These are phyloP conservation scores for Rhizopogon sp. DNA, from an alignment of 768 basidiomycete genomes.

Conservation along the genomic window DNA sequence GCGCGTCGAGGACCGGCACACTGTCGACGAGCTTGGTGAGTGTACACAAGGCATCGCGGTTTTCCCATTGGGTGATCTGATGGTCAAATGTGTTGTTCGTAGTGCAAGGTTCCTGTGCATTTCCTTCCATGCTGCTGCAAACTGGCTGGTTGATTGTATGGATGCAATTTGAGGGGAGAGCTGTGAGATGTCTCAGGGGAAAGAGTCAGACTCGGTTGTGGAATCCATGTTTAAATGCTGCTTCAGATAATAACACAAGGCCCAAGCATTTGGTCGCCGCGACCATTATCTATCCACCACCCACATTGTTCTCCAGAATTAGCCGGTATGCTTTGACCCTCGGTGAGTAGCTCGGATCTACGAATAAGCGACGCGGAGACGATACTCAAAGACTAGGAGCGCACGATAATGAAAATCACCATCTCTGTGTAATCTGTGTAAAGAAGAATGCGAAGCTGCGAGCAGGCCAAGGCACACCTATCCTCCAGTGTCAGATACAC, in stretches of 20 bases:
- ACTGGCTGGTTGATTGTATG: too few relatives aligned
- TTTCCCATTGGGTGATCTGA: constrained; percentile 14
- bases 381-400: too few relatives aligned
- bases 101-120: neutral
- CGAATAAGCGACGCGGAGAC: neutral
- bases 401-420: too few relatives aligned
- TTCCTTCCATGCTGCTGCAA: neutral
- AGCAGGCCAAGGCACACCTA: too few relatives aligned
- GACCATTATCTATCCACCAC: neutral
- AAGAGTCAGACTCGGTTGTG: too few relatives aligned
- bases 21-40: constrained; percentile 18
- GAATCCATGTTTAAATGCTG: too few relatives aligned
- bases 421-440: too few relatives aligned
- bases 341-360: neutral
- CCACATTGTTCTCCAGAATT: neutral
- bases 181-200: too few relatives aligned
- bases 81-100: neutral
- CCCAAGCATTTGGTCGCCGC: neutral
- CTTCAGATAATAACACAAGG: neutral
- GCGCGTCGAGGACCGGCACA: constrained; percentile 13
- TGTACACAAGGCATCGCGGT: constrained; percentile 24
- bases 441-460: too few relatives aligned
- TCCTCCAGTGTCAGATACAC: too few relatives aligned
- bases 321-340: neutral
- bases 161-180: too few relatives aligned